Base-by-base conservation (phyloP, 2,329 filamentous ascomycete genomes). In the Fusarium oxysporum region DNA sequence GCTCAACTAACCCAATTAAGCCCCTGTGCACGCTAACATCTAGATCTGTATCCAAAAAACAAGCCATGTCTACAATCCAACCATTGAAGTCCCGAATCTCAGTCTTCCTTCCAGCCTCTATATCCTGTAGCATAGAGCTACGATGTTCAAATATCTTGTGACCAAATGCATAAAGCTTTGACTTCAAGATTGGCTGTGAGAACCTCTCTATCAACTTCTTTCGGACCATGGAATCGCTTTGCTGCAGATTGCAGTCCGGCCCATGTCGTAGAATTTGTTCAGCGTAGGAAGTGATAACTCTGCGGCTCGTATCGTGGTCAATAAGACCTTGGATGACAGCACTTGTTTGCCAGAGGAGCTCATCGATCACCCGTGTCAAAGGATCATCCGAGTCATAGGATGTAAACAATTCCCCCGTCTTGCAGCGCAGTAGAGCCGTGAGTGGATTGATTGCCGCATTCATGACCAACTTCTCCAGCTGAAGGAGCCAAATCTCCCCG, bases 361-460 rank as follows among this genome's bases (percentile, higher is more conserved):
- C 47, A 1, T 66, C 63, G 1, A 66, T 33, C 3, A 66, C 59
- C 2, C 2, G 19, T 3, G 44, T 10, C 25, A 66, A 14, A 30
- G 44, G 50, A 23, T 66, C 51, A 8, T 13, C 3, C 1, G 14
- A 23, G 13, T 41, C 51, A 30, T 23, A 50, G 6, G 17, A 30
- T 23, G 51, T 57, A 7, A 66, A 64, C 8, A 66, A 10, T 2
- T 40, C 32, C 5, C 63, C 63, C 3, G 63, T 64, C 21, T 57
- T 66, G 23, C 38, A 66, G 9, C 63, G 44, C 3, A 66, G 8
- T 7, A 66, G 5, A 25, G 51, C 25, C 1, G 63, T 66, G 4
- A 66, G 63, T 8, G 63, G 63, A 30, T 66, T 66, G 33, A 66
- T 57, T 1, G 59, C 59, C 3, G 59, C 63, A 33, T 66, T 66